These are phyloP conservation scores for Cercospora zeae-maydis DNA, from an alignment of 2,329 filamentous ascomycete genomes.

Conservation along the genomic window DNA sequence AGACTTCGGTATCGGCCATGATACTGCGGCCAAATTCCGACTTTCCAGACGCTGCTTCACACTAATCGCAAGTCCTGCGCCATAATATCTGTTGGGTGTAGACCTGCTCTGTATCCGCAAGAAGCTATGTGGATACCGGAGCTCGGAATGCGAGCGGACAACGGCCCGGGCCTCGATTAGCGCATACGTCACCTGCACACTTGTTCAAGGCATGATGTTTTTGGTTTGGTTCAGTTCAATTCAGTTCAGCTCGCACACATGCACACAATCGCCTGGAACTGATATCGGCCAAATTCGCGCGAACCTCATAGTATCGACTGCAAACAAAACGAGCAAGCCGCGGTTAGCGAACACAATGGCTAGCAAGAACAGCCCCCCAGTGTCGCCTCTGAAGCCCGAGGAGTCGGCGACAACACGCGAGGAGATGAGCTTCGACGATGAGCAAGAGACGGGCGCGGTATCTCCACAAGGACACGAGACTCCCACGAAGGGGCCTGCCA, in stretches of 20 bases:
- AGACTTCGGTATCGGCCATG: constrained; percentile 42
- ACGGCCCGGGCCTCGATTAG: neutral
- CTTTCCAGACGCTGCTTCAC: neutral
- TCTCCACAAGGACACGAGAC: constrained; percentile 41
- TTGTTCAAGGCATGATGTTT: neutral
- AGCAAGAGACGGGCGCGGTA: constrained; percentile 59
- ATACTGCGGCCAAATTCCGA: neutral
- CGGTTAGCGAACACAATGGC: neutral
- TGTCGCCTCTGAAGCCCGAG: constrained; percentile 32
- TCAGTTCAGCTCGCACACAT: neutral
- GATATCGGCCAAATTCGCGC: neutral
- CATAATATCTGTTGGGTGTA: neutral
- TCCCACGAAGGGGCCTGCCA: constrained; percentile 38
- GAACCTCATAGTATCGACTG: neutral
- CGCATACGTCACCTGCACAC: neutral
- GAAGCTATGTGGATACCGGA: neutral
- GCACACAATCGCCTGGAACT: neutral
- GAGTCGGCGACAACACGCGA: constrained; percentile 40
- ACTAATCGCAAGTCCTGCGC: neutral
- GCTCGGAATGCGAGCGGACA: neutral
- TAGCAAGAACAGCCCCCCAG: constrained; percentile 21
- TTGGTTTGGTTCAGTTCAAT: neutral
- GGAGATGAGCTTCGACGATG: constrained; percentile 53
- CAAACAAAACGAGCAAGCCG: neutral
- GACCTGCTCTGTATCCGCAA: neutral